These are phyloP conservation scores for Scedosporium boydii DNA, from an alignment of 2,329 filamentous ascomycete species.

Conservation along the genomic window DNA sequence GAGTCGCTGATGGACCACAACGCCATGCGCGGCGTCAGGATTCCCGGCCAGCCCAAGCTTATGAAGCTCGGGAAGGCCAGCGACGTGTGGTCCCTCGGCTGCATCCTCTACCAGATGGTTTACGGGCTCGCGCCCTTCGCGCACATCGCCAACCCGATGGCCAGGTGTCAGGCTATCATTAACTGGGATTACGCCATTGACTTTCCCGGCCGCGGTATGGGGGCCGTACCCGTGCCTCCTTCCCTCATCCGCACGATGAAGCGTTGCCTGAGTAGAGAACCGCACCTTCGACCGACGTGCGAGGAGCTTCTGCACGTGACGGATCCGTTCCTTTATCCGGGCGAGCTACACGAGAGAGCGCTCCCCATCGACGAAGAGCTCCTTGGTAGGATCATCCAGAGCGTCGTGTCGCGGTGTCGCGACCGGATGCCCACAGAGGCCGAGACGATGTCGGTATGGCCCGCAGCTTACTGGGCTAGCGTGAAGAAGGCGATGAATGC, in stretches of 20 bases:
- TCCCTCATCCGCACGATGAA: slow-evolving; percentile 52
- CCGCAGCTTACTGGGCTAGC: slow-evolving; percentile 52
- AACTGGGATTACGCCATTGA: slow-evolving; percentile 67
- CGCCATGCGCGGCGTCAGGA: slow-evolving; percentile 39
- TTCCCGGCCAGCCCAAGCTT: slow-evolving; percentile 51
- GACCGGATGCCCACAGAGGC: slow-evolving; percentile 49
- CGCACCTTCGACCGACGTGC: slow-evolving; percentile 53
- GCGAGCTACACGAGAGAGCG: slow-evolving; percentile 42
- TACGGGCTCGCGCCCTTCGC: slow-evolving; percentile 95
- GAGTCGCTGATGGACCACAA: slow-evolving; percentile 88
- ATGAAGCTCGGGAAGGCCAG: slow-evolving; percentile 95
- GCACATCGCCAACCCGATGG: slow-evolving; percentile 80
- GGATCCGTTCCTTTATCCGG: slow-evolving; percentile 56
- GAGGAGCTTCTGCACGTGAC: slow-evolving; percentile 48
- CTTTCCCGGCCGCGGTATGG: slow-evolving; percentile 60
- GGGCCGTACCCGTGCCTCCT: slow-evolving; percentile 49
- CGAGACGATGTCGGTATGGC: slow-evolving; percentile 47
- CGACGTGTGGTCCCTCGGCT: slow-evolving; percentile 93
- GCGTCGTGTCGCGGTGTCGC: slow-evolving; percentile 48
- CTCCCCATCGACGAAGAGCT: slow-evolving; percentile 55
- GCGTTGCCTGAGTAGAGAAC: slow-evolving; percentile 53
- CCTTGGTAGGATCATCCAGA: slow-evolving; percentile 52
- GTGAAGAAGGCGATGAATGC: slow-evolving; percentile 38
- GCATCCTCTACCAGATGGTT: slow-evolving; percentile 95
- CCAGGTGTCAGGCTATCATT: slow-evolving; percentile 78